Evolutionary conservation across 768 basidiomycete species (phyloP).

Genomic region (Russula griseocarnosa): DNA sequence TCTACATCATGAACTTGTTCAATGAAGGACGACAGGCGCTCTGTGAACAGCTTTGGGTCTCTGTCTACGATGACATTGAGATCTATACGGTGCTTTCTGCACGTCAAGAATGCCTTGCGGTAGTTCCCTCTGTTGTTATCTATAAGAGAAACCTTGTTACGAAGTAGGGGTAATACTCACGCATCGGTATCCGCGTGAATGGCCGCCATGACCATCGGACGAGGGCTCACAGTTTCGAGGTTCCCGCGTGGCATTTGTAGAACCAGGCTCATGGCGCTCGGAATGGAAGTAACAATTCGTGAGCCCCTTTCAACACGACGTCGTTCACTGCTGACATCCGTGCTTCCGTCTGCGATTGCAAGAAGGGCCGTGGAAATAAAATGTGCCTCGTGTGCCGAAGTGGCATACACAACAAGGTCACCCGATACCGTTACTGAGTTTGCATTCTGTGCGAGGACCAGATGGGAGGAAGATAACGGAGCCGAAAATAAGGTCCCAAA

Average conservation of each 20-base stretch:
- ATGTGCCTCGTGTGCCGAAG: slow-evolving; percentile 71
- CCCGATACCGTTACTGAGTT: slow-evolving; percentile 74
- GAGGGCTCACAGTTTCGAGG: slow-evolving; percentile 90
- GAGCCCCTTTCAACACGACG: slow-evolving; percentile 88
- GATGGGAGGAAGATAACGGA: slow-evolving; percentile 7
- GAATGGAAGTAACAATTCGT: slow-evolving; percentile 81
- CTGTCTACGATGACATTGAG: slow-evolving; percentile 85
- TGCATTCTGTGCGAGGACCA: slow-evolving; percentile 46
- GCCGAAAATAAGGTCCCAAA: slow-evolving; percentile 17
- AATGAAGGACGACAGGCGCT: slow-evolving; percentile 60
- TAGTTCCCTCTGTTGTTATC: slow-evolving; percentile 51
- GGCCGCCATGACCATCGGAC: slow-evolving; percentile 84
- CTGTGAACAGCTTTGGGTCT: slow-evolving; percentile 61
- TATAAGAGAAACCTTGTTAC: neutral
- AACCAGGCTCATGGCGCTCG: slow-evolving; percentile 83
- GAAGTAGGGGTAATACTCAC: slow-evolving; percentile 43
- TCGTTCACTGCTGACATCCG: slow-evolving; percentile 50
- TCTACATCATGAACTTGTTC: slow-evolving; percentile 88
- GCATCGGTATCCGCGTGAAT: slow-evolving; percentile 69
- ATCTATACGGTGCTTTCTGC: slow-evolving; percentile 91
- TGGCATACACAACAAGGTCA: slow-evolving; percentile 80
- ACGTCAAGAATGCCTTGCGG: slow-evolving; percentile 83
- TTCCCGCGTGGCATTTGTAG: slow-evolving; percentile 98
- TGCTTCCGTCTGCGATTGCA: slow-evolving; percentile 20
- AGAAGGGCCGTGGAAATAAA: slow-evolving; percentile 57